Evolutionary conservation across 345 rosid species (phyloP).

Genomic region (Hibiscus tridactylites): DNA sequence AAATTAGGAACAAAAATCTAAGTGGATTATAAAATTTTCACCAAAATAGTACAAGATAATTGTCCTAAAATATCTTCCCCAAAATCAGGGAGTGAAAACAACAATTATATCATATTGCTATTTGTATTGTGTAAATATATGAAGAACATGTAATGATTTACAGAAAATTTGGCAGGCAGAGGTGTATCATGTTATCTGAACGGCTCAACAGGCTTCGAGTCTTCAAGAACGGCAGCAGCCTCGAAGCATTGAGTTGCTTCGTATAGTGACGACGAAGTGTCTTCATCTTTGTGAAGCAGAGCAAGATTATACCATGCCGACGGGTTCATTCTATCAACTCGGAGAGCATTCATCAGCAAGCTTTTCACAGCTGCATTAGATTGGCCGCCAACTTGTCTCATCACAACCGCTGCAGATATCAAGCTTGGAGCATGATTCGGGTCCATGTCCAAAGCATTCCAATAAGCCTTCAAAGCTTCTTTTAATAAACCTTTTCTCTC

Average conservation of each 20-base stretch:
- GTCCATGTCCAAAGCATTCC: conserved; percentile 47
- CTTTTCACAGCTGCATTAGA: conserved; percentile 43
- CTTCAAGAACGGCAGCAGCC: conserved; percentile 58
- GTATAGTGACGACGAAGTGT: conserved; percentile 26
- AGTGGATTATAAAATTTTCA: too few relatives aligned
- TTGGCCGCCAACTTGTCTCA: conserved; percentile 30
- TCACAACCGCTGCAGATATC: conserved; percentile 49
- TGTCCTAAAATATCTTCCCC: not conserved
- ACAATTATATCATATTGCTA: not conserved
- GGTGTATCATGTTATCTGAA: conserved; percentile 46
- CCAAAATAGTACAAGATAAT: too few relatives aligned
- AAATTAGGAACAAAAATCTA: too few relatives aligned
- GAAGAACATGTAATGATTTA: not conserved
- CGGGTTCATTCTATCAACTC: conserved; percentile 50
- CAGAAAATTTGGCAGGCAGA: not conserved
- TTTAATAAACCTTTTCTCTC: conserved; percentile 45
- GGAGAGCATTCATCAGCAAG: conserved; percentile 58
- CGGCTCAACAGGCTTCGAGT: conserved; percentile 65
- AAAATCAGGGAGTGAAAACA: not conserved
- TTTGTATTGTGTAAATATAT: not conserved
- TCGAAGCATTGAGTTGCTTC: conserved; percentile 65
- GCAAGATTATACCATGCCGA: conserved; percentile 76
- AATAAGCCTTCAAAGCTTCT: conserved; percentile 49
- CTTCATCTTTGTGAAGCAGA: conserved; percentile 39
- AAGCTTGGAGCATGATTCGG: conserved; percentile 59